Percentiles rank a stretch among this genome's conserved stretches.
phyloP scores from a whole-genome alignment of 371 early-diverging fungal genomes.

The Apophysomyces trapeziformis region DNA sequence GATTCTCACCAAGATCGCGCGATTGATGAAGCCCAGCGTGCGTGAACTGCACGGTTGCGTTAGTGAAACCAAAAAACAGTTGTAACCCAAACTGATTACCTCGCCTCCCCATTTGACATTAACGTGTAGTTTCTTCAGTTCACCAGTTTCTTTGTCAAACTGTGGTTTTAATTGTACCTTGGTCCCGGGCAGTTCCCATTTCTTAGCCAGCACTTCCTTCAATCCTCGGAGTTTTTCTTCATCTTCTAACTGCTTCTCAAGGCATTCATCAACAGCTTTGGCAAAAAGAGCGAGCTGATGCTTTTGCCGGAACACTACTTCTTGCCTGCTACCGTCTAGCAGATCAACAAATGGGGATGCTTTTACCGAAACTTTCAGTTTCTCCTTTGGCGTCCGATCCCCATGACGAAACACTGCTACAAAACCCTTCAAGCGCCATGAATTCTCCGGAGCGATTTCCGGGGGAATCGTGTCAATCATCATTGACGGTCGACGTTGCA shows the following conservation, averaged over 20 bases:
- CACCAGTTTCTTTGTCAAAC: conserved; percentile 61
- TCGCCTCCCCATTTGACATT: conserved; percentile 98
- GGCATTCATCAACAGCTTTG: conserved; percentile 66
- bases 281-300: conserved; percentile 73
- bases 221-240: conserved; percentile 62
- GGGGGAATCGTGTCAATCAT: conserved; percentile 65
- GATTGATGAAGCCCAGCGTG: conserved; percentile 94
- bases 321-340: conserved; percentile 69
- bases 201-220: conserved; percentile 77
- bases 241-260: conserved; percentile 61
- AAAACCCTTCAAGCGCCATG: conserved; percentile 95
- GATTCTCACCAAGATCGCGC: conserved; percentile 89
- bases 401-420: conserved; percentile 94
- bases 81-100: conserved; percentile 32
- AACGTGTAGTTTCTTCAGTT: conserved; percentile 80
- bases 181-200: conserved; percentile 84
- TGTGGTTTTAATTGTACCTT: conserved; percentile 93
- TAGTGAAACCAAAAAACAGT: background rate
- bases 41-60: conserved; percentile 68
- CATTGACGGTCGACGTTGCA: conserved; percentile 57
- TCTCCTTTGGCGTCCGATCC: conserved; percentile 98
- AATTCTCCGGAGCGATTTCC: conserved; percentile 71
- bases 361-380: conserved; percentile 79
- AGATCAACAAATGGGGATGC: conserved; percentile 72
- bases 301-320: conserved; percentile 82